Base-by-base conservation (phyloP, 768 basidiomycete genomes). In the Fomitopsis pulvina region DNA sequence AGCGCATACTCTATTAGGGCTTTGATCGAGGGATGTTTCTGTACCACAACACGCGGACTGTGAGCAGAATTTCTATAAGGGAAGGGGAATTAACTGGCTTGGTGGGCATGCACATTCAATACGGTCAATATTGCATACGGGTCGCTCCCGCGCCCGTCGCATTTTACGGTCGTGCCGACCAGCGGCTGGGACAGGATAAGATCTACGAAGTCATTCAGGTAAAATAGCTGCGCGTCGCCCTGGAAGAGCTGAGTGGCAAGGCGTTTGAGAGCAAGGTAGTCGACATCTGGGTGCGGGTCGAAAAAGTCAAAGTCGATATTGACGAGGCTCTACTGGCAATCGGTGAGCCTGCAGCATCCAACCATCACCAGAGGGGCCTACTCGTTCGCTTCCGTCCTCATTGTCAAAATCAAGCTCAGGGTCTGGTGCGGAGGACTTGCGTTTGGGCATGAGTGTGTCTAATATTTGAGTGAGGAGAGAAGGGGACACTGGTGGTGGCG, bases 291-390 rank as follows among this genome's bases (percentile, higher is more conserved):
- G 56, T 88, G 85, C 5, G 90, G 82, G 64, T 90, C 85, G 75
- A 90, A 94, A 64, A 96, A 98, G 56, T 96, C 92, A 61, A 98
- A 97, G 61, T 87, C 85, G 57, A 94, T 85, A 66, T 94, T 79
- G 68, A 94, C 76, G 59, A 85, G 75, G 62, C 73, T 77, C 77
- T 81, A 70, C 68, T 66, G 60, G 52, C 59, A 48, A 34, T 47
- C 41, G 47, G 51, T 42, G 48, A 41, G 48, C 14, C 16, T 26
- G 30, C 20, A 4, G 45, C 5, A 18, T 10, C 42, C 7, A 21
- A 16, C 16, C 9, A 21, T 2, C 20, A 22, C n/a, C 22, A 28
- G 22, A 24, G 22, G 12, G 27, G 41, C 52, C 27, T 54, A 59
- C 57, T 45, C 52, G 55, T 34, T 59, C 57, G 4, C 52, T 54